Base-by-base conservation (phyloP, 108 stramenopile species). In the Fragilariopsis cylindrus region DNA sequence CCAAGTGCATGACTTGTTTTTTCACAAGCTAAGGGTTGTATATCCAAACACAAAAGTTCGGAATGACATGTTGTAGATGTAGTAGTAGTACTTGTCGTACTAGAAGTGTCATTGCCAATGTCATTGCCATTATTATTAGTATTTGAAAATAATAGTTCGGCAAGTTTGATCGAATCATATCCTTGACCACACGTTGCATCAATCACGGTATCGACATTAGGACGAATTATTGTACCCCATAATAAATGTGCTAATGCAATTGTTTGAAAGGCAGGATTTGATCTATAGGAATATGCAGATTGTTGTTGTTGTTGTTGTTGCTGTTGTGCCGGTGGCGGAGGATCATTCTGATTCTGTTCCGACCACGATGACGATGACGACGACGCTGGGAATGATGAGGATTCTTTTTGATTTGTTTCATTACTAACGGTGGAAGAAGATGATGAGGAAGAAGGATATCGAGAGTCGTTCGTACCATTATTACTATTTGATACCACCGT, bases 171-270 rank as follows among this genome's bases (percentile, higher is more conserved):
- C 7, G 84, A 81, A 72, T 92, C 90, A 41, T 89, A 79, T 11
- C 90, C 87, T 76, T 91, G 91, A 42, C 93, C 93, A 77, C 88
- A 90, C 3, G 94, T 95, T 12, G 91, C 91, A 85, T 95, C 91
- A 72, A 95, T 90, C 2, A 85, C 88, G 21, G 81, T 79, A 70
- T 90, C 87, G 7, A 81, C 48, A 55, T 80, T 45, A 7, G 90
- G 90, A 56, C 82, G 70, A 12, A 94, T 66, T 21, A 89, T 77
- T 12, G 69, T 63, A 42, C 55, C 21, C 93, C 93, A 94, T 30
- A 90, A 79, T 6, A 77, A 71, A 66, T 94, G 90, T 1, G 90
- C 93, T 77, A 94, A 79, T 0, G 90, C 90, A 16, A 89, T 90
- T 39, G 72, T 77, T 41, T 87, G 79, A 56, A 94, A 80, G 16